Base-by-base conservation (phyloP, 2,329 filamentous ascomycete genomes). In the Aspergillus fumigatiaffinis region DNA sequence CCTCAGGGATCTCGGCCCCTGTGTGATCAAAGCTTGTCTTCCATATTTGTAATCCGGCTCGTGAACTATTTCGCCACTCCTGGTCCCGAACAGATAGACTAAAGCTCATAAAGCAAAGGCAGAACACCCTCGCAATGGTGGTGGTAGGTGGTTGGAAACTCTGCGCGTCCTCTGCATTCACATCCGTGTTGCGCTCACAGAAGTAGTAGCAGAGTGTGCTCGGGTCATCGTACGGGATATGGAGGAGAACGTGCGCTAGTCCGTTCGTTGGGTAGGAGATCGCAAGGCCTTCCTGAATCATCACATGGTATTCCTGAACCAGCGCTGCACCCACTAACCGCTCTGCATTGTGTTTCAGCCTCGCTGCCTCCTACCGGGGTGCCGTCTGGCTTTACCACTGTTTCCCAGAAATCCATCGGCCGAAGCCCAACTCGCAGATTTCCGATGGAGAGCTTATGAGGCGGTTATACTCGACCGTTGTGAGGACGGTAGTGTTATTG, bases 301-400 rank as follows among this genome's bases (percentile, higher is more conserved):
- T 72, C 2, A 69, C 60, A 60, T 71, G 62, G 50, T 62, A 73
- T 57, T 67, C 60, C 47, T 71, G 63, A 5, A 61, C 62, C 3
- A 70, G 6, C 9, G 61, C 65, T 1, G 66, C 66, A 0, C 59
- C 56, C 3, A 55, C 51, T 5, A 70, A 56, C 17, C 51, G 53
- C 48, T 52, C 57, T 14, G 68, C 64, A 58, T 70, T 65, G 44
- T 68, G 65, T 32, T n/a, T 61, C 32, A 64, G 57, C 55, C 65
- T 67, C 51, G 59, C 56, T 3, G 41, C 29, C 26, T 58, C 53
- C 54, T 1, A 46, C 60, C 1, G 61, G 62, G n/a, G 64, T 47
- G 3, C 20, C 35, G 12, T 66, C 44, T 23, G n/a, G 47, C 42
- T 57, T n/a, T n/a, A 67, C 59, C 7, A 69, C 41, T 38, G 63